Conservation (phyloP, 352 stramenopile genomes). For the Albugo candida region DNA sequence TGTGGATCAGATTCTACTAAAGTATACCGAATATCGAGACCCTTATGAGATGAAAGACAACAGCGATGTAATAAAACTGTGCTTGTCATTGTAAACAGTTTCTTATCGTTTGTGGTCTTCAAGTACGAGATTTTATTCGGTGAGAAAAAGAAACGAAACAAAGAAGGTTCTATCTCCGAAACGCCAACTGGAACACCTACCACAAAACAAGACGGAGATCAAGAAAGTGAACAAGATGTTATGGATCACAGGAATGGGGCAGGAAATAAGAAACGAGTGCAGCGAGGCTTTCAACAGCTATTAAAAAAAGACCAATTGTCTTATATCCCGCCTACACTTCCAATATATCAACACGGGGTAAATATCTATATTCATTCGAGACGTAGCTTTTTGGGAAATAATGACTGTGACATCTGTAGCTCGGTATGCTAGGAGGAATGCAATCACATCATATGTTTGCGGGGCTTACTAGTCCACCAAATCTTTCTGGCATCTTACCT, state of each 20-base stretch:
- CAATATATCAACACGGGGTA: conserved; percentile 51
- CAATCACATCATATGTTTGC: conserved; percentile 36
- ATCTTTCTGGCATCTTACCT: conserved; percentile 43
- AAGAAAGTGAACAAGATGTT: not conserved
- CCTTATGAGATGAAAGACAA: conserved; percentile 73
- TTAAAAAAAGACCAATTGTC: conserved; percentile 52
- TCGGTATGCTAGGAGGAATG: conserved; percentile 40
- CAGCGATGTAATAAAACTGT: conserved; percentile 34
- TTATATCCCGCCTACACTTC: conserved; percentile 40
- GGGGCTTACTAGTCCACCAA: conserved; percentile 46
- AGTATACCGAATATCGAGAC: conserved; percentile 73
- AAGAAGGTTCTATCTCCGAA: conserved; percentile 6
- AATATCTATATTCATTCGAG: not conserved
- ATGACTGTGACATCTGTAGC: conserved; percentile 11
- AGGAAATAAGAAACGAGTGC: conserved; percentile 41
- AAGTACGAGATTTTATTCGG: conserved; percentile 73
- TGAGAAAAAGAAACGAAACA: conserved; percentile 57
- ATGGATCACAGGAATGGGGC: conserved; percentile 9
- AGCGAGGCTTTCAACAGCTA: conserved; percentile 60
- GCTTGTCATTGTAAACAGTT: not conserved
- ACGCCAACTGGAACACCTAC: not conserved
- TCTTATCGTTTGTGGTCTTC: not conserved
- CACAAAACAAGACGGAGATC: not conserved
- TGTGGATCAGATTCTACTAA: conserved; percentile 69
- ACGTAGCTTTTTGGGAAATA: too few relatives aligned